Base-by-base conservation (phyloP, 2,329 filamentous ascomycete genomes). In the Bipolaris gigantea region DNA sequence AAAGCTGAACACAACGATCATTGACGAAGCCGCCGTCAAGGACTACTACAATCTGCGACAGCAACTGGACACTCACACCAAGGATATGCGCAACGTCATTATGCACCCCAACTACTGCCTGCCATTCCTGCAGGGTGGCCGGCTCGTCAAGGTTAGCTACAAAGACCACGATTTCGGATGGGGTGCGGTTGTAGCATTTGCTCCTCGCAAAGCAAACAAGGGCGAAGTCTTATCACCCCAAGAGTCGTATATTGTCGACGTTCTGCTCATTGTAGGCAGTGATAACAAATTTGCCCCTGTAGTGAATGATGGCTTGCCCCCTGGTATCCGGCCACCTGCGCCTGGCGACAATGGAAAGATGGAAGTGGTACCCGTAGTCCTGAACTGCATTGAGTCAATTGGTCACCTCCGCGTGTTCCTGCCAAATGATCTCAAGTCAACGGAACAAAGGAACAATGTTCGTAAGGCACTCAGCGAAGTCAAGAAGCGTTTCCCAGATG, bases 11-110 rank as follows among this genome's bases (percentile, higher is more conserved):
- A 85, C 93, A 76, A 79, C 83, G 44, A 96, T 99, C 59, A 81
- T 89, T 0, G 92, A 97, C 67, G 94, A 99, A 76, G 81, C 84
- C 4, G 91, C 87, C 0, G 89, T 99, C 73, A 92, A 92, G 72
- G 93, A 97, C 59, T 99, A 99, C 76, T 96, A 96, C 74, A 89
- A 92, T 46, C 80, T 97, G 40, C 85, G 93, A 53, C 87, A 95
- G 68, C 90, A 95, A 64, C 82, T 99, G 30, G 87, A 90, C 56
- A 83, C 81, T 4, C 96, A 94, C 71, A 89, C 88, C 15, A 89
- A 90, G 63, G 92, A 99, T 59, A 95, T 97, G 87, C 86, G 90
- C 16, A 82, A 87, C 44, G 92, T 97, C 36, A 94, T 97, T 61
- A 95, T 91, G 66, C 92, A 96, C 67, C 94, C 94, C 0, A 89